Conservation (phyloP, 352 stramenopile genomes). For the Pythium pectinolyticum region DNA sequence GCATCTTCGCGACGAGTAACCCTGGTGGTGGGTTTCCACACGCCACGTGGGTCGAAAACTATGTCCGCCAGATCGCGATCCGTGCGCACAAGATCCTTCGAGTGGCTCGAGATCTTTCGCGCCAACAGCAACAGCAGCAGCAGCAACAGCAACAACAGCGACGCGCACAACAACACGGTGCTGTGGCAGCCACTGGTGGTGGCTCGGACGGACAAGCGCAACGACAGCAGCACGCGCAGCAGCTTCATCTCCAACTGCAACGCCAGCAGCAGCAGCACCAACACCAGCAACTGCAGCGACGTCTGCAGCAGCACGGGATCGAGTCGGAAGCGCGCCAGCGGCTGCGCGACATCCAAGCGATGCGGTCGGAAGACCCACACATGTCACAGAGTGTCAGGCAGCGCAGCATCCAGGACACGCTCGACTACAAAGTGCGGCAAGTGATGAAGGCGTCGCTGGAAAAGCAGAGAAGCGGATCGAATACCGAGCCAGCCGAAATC, state of each 20-base stretch:
- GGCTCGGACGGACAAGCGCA: too few species aligned
- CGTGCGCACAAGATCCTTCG: constrained; percentile 3
- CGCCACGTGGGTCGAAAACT: constrained; percentile 78
- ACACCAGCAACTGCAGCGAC: not conserved
- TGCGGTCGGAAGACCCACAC: constrained; percentile 66
- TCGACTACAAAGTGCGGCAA: too few species aligned
- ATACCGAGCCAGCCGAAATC: not conserved
- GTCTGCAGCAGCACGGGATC: too few species aligned
- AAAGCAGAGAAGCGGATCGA: not conserved
- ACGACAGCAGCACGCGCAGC: not conserved
- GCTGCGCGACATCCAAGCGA: constrained; percentile 60
- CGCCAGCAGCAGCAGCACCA: not conserved
- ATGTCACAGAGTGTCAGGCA: constrained; percentile 37
- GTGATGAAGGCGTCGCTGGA: constrained; percentile 4
- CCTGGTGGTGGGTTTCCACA: constrained; percentile 43
- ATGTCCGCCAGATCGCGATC: constrained; percentile 31
- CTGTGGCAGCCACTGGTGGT: too few species aligned
- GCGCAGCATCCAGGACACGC: constrained; percentile 46
- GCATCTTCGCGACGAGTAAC: constrained; percentile 54
- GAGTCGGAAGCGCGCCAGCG: constrained; percentile 43
- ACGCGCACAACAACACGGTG: too few species aligned
- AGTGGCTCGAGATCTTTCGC: not conserved
- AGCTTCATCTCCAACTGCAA: not conserved
- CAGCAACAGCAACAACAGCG: not conserved
- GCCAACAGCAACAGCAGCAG: not conserved